A percentile compares a stretch with the other conserved stretches of the same genome.
phyloP scores from a whole-genome alignment of 1,139 yeast genomes.

The Scheffersomyces titani region DNA sequence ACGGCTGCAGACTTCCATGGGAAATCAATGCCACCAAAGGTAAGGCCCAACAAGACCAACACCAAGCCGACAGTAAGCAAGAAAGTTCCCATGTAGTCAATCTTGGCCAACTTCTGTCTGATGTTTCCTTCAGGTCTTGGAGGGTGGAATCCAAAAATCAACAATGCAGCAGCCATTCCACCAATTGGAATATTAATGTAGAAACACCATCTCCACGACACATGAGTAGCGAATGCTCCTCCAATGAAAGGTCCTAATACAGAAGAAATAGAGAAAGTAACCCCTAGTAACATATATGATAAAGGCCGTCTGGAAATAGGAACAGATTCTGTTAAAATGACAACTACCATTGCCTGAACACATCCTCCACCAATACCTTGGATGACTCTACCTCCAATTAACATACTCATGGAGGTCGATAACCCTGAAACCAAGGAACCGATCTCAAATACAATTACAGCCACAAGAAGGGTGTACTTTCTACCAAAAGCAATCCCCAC shows the following conservation, averaged over 20 bases:
- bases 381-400: constrained; percentile 17
- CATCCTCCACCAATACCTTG: constrained; percentile 18
- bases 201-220: constrained; percentile 17
- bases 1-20: constrained; percentile 26
- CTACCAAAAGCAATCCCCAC: constrained; percentile 16
- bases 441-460: constrained; percentile 14
- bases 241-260: constrained; percentile 17
- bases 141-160: constrained; percentile 31
- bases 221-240: constrained; percentile 13
- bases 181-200: constrained; percentile 40
- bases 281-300: constrained; percentile 13
- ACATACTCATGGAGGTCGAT: constrained; percentile 14
- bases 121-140: constrained; percentile 24
- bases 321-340: constrained; percentile 14
- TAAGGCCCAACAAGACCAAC: constrained; percentile 31
- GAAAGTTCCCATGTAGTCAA: constrained; percentile 36
- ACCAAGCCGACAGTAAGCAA: constrained; percentile 31
- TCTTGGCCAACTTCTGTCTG: constrained; percentile 20
- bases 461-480: constrained; percentile 13
- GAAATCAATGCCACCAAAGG: constrained; percentile 37
- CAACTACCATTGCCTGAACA: constrained; percentile 14
- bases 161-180: constrained; percentile 28
- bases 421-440: constrained; percentile 15
- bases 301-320: constrained; percentile 14
- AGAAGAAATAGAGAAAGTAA: constrained; percentile 14